phyloP scores from a whole-genome alignment of 176 grass and related monocot genomes.

The Zoysia japonica region DNA sequence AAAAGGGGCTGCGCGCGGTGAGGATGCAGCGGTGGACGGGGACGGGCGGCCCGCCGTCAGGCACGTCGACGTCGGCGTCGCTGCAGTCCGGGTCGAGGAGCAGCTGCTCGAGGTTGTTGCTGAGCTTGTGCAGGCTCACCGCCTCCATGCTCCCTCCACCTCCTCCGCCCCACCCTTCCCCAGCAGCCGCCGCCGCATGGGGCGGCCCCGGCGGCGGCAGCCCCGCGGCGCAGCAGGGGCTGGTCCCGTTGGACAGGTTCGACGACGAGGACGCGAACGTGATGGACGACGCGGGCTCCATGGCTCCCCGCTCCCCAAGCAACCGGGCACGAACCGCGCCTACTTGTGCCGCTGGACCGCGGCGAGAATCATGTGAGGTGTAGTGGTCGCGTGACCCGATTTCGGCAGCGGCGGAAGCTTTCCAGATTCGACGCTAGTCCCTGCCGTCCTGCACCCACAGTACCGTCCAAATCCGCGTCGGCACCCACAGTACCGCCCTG shows the following conservation, averaged over 20 bases:
- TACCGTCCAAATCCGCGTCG: conserved; percentile 56
- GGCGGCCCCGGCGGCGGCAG: conserved; percentile 25
- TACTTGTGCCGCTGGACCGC: conserved; percentile 43
- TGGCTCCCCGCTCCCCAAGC: background rate
- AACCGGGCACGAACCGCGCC: background rate
- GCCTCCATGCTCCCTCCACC: conserved; percentile 51
- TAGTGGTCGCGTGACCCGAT: conserved; percentile 18
- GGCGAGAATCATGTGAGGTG: conserved; percentile 1
- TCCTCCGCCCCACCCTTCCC: conserved; percentile 26
- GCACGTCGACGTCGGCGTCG: conserved; percentile 81
- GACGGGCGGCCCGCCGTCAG: conserved; percentile 55
- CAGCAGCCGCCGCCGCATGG: background rate
- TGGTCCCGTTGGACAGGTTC: conserved; percentile 67
- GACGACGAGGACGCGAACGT: conserved; percentile 67
- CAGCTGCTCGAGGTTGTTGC: conserved; percentile 76
- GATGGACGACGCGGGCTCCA: conserved; percentile 73
- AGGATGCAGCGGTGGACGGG: conserved; percentile 94
- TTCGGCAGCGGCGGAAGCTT: conserved; percentile 22
- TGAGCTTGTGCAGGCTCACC: conserved; percentile 71
- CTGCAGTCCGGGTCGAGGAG: conserved; percentile 67
- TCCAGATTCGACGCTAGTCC: conserved; percentile 7
- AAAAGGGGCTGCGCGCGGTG: conserved; percentile 77
- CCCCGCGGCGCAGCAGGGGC: conserved; percentile 36
- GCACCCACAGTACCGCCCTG: background rate
- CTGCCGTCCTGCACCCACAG: too few species aligned